Evolutionary conservation across 805 yeast genomes (phyloP).

Genomic region (Schwanniomyces vanrijiae): DNA sequence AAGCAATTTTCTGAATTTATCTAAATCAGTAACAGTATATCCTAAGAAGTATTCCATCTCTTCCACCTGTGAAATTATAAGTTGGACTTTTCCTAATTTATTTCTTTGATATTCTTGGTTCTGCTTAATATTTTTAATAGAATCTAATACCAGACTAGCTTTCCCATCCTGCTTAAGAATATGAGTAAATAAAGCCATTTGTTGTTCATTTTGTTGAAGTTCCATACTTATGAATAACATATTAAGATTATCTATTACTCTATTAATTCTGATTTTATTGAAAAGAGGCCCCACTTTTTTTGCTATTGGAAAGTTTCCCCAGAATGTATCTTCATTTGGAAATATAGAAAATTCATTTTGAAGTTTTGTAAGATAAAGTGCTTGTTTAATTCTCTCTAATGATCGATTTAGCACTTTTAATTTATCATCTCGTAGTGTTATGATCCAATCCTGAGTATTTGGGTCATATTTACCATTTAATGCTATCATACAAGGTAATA

Average conservation of each 20-base stretch:
- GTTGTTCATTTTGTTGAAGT: slow-evolving; percentile 12
- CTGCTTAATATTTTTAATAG: slow-evolving; percentile 22
- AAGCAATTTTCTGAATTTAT: slow-evolving; percentile 23
- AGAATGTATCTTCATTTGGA: slow-evolving; percentile 19
- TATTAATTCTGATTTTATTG: slow-evolving; percentile 49
- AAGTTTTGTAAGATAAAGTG: slow-evolving; percentile 22
- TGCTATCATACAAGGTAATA: slow-evolving; percentile 17
- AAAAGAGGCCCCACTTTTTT: slow-evolving; percentile 26
- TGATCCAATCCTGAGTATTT: slow-evolving; percentile 30
- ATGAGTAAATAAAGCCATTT: slow-evolving; percentile 4
- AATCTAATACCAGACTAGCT: slow-evolving; percentile 31
- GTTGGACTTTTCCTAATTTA: slow-evolving; percentile 24
- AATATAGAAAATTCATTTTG: slow-evolving; percentile 17
- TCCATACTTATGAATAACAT: slow-evolving; percentile 44
- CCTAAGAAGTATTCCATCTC: slow-evolving; percentile 50
- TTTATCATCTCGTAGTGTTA: slow-evolving; percentile 18
- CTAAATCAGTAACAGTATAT: slow-evolving; percentile 46
- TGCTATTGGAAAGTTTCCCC: slow-evolving; percentile 27
- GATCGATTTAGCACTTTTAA: slow-evolving; percentile 13
- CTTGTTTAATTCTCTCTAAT: slow-evolving; percentile 19
- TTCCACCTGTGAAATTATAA: slow-evolving; percentile 20
- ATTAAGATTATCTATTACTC: slow-evolving; percentile 49
- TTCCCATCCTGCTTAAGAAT: slow-evolving; percentile 9
- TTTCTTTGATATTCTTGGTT: slow-evolving; percentile 17
- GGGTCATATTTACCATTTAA: slow-evolving; percentile 37